Evolutionary conservation across 805 yeast species (phyloP).

Genomic region (Schwanniomyces polymorphus): DNA sequence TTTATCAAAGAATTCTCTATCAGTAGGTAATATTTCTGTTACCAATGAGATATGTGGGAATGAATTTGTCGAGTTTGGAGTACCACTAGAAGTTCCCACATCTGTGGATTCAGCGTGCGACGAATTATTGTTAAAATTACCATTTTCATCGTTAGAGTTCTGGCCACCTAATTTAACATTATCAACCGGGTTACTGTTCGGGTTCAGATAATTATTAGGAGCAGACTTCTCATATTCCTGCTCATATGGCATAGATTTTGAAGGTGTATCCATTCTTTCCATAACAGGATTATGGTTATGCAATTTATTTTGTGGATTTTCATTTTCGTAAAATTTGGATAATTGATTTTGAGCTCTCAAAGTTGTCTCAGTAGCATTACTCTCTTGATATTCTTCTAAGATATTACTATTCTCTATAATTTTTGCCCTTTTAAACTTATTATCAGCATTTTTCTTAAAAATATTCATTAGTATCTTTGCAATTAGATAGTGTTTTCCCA

Average conservation of each 20-base stretch:
- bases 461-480: conserved; percentile 36
- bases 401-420: conserved; percentile 38
- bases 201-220: no score
- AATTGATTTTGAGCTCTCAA: conserved; percentile 18
- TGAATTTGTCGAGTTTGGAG: conserved; percentile 25
- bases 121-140: background rate
- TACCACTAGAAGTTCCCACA: background rate
- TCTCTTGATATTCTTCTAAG: conserved; percentile 39
- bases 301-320: background rate
- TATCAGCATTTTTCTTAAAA: conserved; percentile 43
- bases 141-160: background rate
- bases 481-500: conserved; percentile 38
- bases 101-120: conserved; percentile 1
- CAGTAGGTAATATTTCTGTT: conserved; percentile 51
- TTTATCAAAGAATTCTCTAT: conserved; percentile 45
- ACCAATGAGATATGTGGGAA: conserved; percentile 58
- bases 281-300: background rate
- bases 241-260: conserved; percentile 21
- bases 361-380: conserved; percentile 22
- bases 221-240: background rate
- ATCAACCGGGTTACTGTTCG: background rate
- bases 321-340: conserved; percentile 15
- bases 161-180: background rate
- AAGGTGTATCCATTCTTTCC: conserved; percentile 25
- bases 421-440: conserved; percentile 40